A percentile compares a stretch with the other conserved stretches of the same genome.
These are phyloP conservation scores for Suillus decipiens DNA, from an alignment of 768 basidiomycete genomes.

Conservation along the genomic window DNA sequence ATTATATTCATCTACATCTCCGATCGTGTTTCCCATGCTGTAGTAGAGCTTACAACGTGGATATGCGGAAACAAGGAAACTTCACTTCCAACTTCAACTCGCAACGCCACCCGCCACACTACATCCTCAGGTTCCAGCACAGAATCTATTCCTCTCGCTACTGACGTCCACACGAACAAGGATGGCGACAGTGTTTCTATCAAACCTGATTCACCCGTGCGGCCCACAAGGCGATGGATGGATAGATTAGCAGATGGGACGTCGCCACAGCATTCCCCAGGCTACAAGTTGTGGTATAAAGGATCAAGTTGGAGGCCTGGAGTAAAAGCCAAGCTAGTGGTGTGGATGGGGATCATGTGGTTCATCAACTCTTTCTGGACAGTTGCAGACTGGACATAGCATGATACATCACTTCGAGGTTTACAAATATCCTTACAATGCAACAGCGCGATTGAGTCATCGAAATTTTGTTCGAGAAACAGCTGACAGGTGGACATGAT, in stretches of 20 bases:
- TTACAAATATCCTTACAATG: slow-evolving; percentile 1
- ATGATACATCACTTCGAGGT: not conserved
- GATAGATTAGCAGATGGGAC: slow-evolving; percentile 47
- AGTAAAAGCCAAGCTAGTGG: slow-evolving; percentile 41
- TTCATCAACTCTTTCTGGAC: slow-evolving; percentile 62
- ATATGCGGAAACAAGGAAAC: slow-evolving; percentile 45
- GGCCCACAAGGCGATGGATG: slow-evolving; percentile 47
- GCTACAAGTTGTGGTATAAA: slow-evolving; percentile 33
- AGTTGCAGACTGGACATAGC: slow-evolving; percentile 3
- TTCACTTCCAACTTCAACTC: slow-evolving; percentile 23
- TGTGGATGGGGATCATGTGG: slow-evolving; percentile 58
- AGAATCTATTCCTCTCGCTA: slow-evolving; percentile 17
- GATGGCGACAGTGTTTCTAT: slow-evolving; percentile 33
- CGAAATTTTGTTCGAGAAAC: too few relatives aligned
- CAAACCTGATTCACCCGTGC: slow-evolving; percentile 42
- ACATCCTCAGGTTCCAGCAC: not conserved
- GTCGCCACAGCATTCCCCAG: slow-evolving; percentile 21
- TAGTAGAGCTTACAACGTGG: slow-evolving; percentile 65
- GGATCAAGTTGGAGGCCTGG: slow-evolving; percentile 39
- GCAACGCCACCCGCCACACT: slow-evolving; percentile 11
- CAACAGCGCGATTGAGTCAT: not conserved
- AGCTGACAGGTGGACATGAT: not conserved
- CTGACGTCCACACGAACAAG: slow-evolving; percentile 5
- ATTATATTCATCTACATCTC: slow-evolving; percentile 80
- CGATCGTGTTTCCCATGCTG: slow-evolving; percentile 75